These are phyloP conservation scores for Heracleum sosnowskyi DNA, from an alignment of 129 eudicot species.

Conservation along the genomic window DNA sequence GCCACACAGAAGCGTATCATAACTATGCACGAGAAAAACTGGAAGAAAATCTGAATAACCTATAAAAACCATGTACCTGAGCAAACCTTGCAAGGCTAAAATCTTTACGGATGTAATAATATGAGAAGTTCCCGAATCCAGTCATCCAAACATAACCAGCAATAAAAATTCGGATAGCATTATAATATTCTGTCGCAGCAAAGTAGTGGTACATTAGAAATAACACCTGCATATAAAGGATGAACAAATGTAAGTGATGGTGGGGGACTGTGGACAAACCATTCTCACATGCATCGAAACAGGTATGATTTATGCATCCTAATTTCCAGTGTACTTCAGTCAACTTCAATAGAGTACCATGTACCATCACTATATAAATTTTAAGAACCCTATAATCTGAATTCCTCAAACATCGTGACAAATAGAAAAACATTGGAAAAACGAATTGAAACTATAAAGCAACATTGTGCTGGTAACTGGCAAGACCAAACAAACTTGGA, in stretches of 20 bases:
- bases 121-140: constrained; percentile 92
- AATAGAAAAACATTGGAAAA: background rate
- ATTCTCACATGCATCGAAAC: background rate
- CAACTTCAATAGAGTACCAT: background rate
- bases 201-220: constrained; percentile 90
- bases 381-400: background rate
- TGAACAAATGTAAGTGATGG: background rate
- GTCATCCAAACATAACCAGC: constrained; percentile 97
- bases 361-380: background rate
- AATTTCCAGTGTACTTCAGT: background rate
- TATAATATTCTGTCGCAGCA: constrained; percentile 75
- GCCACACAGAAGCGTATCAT: constrained; percentile 17
- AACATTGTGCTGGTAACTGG: background rate
- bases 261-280: background rate
- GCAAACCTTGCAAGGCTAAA: constrained; percentile 83
- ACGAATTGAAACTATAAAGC: background rate
- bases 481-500: background rate
- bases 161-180: constrained; percentile 72
- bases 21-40: background rate
- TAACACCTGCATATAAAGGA: constrained; percentile 42
- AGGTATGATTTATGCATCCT: background rate
- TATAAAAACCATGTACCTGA: constrained; percentile 38
- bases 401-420: background rate
- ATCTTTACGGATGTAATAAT: constrained; percentile 81
- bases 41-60: background rate